A percentile compares a stretch with the other conserved stretches of the same genome.
Conservation (phyloP, 1,284 basidiomycete genomes). For the Ganoderma boninense region DNA sequence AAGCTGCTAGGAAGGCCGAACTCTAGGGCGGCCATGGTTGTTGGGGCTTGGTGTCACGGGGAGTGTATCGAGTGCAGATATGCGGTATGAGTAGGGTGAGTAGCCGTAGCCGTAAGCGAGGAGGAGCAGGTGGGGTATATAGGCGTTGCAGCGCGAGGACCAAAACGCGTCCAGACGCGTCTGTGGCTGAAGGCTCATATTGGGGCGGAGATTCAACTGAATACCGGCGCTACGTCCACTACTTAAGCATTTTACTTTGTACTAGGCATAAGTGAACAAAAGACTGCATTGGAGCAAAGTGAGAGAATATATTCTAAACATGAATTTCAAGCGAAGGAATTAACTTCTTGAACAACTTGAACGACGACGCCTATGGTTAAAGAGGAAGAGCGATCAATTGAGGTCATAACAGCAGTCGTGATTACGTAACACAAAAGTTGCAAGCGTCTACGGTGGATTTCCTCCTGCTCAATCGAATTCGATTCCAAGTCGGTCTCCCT, state of each 20-base stretch:
- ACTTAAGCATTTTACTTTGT: too few species aligned
- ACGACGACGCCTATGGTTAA: background rate
- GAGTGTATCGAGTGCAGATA: background rate
- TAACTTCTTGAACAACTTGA: background rate
- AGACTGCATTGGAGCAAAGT: too few species aligned
- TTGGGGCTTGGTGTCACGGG: background rate
- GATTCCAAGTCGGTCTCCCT: too few species aligned
- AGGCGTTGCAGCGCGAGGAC: background rate
- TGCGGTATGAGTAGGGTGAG: background rate
- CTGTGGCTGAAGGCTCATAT: conserved; percentile 24
- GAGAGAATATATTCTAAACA: too few species aligned
- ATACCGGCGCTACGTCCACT: background rate
- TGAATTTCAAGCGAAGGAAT: background rate
- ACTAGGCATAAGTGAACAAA: too few species aligned
- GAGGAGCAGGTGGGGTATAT: background rate
- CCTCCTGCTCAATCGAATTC: background rate
- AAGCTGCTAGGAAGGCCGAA: conserved; percentile 29
- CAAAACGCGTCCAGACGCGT: conserved; percentile 25
- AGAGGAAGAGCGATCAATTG: background rate
- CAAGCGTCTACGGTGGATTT: background rate
- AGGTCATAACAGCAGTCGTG: too few species aligned
- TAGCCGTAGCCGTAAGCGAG: background rate
- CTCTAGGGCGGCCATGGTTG: conserved; percentile 20
- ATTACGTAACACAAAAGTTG: background rate
- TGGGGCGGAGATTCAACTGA: background rate